Evolutionary conservation across 2,329 filamentous ascomycete species (phyloP).

Genomic region (Exophiala spinifera): DNA sequence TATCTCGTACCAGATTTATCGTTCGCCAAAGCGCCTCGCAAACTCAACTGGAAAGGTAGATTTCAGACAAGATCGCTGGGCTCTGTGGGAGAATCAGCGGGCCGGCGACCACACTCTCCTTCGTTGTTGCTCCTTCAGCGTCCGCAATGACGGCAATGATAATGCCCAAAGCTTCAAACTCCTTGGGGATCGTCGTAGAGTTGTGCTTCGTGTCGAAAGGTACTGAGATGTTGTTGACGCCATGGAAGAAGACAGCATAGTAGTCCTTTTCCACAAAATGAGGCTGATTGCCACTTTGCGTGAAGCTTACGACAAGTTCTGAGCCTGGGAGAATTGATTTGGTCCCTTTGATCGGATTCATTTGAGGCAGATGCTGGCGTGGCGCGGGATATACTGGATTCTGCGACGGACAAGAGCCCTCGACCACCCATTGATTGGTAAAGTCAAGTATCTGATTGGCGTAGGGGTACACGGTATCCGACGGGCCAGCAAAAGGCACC

Average conservation of each 20-base stretch:
- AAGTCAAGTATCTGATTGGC: slow-evolving; percentile 43
- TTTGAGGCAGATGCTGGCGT: slow-evolving; percentile 36
- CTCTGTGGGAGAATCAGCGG: slow-evolving; percentile 40
- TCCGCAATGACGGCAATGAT: slow-evolving; percentile 39
- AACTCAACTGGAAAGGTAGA: too few species aligned
- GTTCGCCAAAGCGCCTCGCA: too few species aligned
- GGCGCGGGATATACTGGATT: slow-evolving; percentile 42
- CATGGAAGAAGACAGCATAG: slow-evolving; percentile 45
- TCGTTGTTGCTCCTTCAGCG: slow-evolving; percentile 36
- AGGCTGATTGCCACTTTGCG: slow-evolving; percentile 22
- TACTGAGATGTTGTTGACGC: slow-evolving; percentile 36
- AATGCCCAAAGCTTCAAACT: slow-evolving; percentile 40
- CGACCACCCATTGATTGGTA: slow-evolving; percentile 35
- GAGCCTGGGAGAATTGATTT: slow-evolving; percentile 34
- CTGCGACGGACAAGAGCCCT: slow-evolving; percentile 35
- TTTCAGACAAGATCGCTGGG: slow-evolving; percentile 21
- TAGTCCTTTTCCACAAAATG: slow-evolving; percentile 34
- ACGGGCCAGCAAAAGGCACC: slow-evolving; percentile 42
- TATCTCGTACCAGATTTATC: too few species aligned
- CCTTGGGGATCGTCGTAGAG: slow-evolving; percentile 35
- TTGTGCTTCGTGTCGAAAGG: slow-evolving; percentile 37
- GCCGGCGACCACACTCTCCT: slow-evolving; percentile 41
- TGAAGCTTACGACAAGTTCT: slow-evolving; percentile 34
- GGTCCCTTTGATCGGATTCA: slow-evolving; percentile 32
- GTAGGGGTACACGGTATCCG: slow-evolving; percentile 42